These are phyloP conservation scores for Boletus subparvulus DNA, from an alignment of 768 basidiomycete genomes.

Conservation along the genomic window DNA sequence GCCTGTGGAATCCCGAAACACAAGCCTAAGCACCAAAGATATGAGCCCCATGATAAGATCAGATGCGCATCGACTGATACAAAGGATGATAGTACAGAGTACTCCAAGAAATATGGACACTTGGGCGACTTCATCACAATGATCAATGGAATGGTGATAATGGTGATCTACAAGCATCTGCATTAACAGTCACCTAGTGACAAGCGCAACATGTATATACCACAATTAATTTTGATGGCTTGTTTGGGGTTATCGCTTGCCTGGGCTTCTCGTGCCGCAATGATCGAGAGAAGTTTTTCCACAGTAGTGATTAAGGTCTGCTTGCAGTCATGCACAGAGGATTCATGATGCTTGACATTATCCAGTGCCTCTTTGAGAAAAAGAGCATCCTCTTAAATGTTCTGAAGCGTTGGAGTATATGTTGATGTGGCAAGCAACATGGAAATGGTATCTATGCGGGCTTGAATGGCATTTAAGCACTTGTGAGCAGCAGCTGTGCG, in stretches of 20 bases:
- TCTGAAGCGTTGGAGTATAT: not conserved
- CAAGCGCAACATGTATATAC: not conserved
- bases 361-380: not conserved
- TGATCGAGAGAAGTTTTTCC: not conserved
- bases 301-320: not conserved
- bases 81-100: no score
- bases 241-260: not conserved
- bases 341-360: not conserved
- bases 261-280: not conserved
- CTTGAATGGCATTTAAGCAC: not conserved
- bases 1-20: no score
- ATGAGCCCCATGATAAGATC: no score
- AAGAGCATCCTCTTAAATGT: not conserved
- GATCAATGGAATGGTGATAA: slow-evolving; percentile 11
- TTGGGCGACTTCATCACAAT: not conserved
- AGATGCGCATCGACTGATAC: no score
- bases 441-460: not conserved
- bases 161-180: not conserved
- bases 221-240: not conserved
- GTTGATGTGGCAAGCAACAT: not conserved
- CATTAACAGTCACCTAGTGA: not conserved
- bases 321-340: not conserved
- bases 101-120: not conserved
- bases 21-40: no score
- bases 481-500: not conserved